Conservation (phyloP, 106 monocot species). For the Triglochin maritima region DNA sequence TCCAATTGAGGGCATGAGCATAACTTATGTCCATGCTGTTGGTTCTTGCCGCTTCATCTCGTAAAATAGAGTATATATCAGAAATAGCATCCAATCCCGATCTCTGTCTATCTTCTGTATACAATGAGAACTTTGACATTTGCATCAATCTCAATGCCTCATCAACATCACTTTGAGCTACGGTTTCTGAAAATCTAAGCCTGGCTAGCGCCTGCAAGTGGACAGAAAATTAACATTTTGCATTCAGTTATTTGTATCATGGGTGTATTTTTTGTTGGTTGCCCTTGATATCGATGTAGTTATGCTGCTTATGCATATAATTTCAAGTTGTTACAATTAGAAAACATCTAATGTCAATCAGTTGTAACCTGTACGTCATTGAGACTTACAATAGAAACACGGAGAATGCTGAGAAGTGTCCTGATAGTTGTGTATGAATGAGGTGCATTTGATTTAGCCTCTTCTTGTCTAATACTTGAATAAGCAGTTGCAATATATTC, state of each 20-base stretch:
- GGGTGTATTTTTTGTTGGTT: neutral
- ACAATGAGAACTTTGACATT: constrained; percentile 96
- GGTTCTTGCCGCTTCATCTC: constrained; percentile 88
- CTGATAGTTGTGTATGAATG: constrained; percentile 93
- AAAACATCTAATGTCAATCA: neutral
- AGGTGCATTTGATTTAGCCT: constrained; percentile 92
- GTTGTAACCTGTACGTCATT: neutral
- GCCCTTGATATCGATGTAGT: too few species aligned
- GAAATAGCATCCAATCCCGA: constrained; percentile 98
- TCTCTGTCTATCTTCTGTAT: constrained; percentile 84
- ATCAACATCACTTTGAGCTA: constrained; percentile 96
- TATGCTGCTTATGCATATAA: too few species aligned
- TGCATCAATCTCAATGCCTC: constrained; percentile 95
- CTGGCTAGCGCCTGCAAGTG: constrained; percentile 75
- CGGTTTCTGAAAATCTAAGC: constrained; percentile 81
- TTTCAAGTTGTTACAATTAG: too few species aligned
- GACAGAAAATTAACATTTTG: neutral
- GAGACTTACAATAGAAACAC: constrained; percentile 82
- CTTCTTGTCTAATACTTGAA: constrained; percentile 94
- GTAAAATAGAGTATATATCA: constrained; percentile 87
- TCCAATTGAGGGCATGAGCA: constrained; percentile 93
- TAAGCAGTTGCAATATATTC: constrained; percentile 96
- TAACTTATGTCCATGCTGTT: constrained; percentile 81
- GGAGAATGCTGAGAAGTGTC: constrained; percentile 93
- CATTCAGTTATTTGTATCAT: too few species aligned